phyloP scores from a whole-genome alignment of 2,329 filamentous ascomycete species.

The Sporothrix brasiliensis region DNA sequence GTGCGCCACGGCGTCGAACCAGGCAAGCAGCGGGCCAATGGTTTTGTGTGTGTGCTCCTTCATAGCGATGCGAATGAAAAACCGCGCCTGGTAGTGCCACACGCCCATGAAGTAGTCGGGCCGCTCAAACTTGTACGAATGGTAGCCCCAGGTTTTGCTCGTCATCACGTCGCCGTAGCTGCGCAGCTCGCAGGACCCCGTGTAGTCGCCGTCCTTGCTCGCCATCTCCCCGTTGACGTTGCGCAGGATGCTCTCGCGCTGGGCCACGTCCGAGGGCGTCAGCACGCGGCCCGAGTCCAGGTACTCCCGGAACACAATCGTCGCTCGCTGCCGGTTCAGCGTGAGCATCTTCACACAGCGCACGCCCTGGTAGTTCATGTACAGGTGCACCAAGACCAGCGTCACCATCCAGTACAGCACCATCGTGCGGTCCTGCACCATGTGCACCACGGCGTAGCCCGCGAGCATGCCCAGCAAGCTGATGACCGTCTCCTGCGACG shows the following conservation, averaged over 20 bases:
- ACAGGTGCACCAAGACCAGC: slow-evolving; percentile 75
- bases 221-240: slow-evolving; percentile 52
- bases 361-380: slow-evolving; percentile 85
- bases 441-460: slow-evolving; percentile 78
- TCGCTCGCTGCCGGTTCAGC: slow-evolving; percentile 84
- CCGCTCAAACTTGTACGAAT: slow-evolving; percentile 44
- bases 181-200: slow-evolving; percentile 42
- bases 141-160: slow-evolving; percentile 42
- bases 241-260: slow-evolving; percentile 67
- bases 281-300: slow-evolving; percentile 57
- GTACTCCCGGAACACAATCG: slow-evolving; percentile 69
- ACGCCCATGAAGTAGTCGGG: slow-evolving; percentile 66
- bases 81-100: slow-evolving; percentile 48
- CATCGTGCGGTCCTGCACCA: slow-evolving; percentile 68
- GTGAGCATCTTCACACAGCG: slow-evolving; percentile 79
- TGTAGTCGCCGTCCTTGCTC: slow-evolving; percentile 44
- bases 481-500: slow-evolving; percentile 92
- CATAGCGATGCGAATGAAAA: slow-evolving; percentile 59
- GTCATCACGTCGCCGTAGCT: slow-evolving; percentile 48
- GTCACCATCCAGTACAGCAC: slow-evolving; percentile 75
- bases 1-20: slow-evolving; percentile 50
- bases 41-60: slow-evolving; percentile 57
- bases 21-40: slow-evolving; percentile 42
- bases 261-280: slow-evolving; percentile 66
- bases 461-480: slow-evolving; percentile 83